Conservation (phyloP, 192 early-diverging fungal genomes). For the Coemansia sp. region DNA sequence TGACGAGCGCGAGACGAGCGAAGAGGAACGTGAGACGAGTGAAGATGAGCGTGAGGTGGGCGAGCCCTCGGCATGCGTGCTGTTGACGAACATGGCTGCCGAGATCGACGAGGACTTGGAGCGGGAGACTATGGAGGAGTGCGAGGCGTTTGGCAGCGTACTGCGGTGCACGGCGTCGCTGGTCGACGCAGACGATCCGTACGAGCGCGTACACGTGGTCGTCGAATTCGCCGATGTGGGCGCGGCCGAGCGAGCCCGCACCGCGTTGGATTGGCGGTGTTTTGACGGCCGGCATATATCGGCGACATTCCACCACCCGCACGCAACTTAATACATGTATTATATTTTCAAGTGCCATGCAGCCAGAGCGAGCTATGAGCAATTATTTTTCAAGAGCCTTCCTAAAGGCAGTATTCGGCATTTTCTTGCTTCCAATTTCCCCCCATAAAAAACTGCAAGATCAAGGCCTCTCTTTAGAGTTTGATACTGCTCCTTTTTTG, state of each 20-base stretch:
- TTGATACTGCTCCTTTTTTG: constrained; percentile 6
- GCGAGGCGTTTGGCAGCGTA: constrained; percentile 31
- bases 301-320: constrained; percentile 12
- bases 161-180: constrained; percentile 9
- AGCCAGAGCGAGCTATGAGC: neutral
- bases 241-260: constrained; percentile 21
- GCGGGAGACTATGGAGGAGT: constrained; percentile 34
- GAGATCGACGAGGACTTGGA: constrained; percentile 31
- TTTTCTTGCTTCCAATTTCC: neutral
- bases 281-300: constrained; percentile 43
- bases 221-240: constrained; percentile 34
- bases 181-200: constrained; percentile 4
- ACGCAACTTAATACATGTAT: neutral
- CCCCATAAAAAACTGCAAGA: neutral
- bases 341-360: neutral
- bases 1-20: neutral
- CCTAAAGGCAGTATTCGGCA: constrained; percentile 4
- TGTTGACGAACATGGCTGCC: constrained; percentile 42
- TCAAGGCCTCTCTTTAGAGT: neutral
- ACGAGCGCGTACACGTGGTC: constrained; percentile 20
- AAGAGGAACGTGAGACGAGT: neutral
- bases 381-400: neutral
- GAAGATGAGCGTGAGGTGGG: constrained; percentile 7
- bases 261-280: constrained; percentile 30
- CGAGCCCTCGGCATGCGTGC: constrained; percentile 14